Base-by-base conservation (phyloP, 768 basidiomycete genomes). In the Kwoniella bestiolae region DNA sequence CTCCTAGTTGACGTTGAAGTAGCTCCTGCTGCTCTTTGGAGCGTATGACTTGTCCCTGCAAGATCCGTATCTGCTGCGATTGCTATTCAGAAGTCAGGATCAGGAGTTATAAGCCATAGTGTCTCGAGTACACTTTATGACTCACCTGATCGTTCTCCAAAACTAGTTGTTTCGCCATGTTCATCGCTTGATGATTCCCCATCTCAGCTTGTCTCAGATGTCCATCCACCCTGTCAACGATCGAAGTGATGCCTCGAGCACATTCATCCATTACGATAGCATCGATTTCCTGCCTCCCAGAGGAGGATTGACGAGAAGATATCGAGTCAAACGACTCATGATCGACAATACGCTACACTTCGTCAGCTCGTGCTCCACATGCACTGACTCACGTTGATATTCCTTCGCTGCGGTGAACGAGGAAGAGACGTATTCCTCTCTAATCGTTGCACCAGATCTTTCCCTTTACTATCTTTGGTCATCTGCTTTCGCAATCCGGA, bases 1-100 rank as follows among this genome's bases (percentile, higher is more conserved):
- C 90, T 18, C 85, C 84, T 14, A 92, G 83, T 29, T 94, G 84
- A 69, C 86, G 87, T 79, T 91, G 91, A 3, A 93, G 86, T 29
- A 92, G 82, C 70, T 91, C 91, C 66, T 87, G 89, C 78, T 91
- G 90, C 18, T 90, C 86, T 69, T 86, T 89, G 18, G 86, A 68
- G 32, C 77, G 58, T 81, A 68, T 86, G 31, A 93, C 83, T 67
- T 92, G 91, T 28, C 85, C 79, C 56, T 85, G 84, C 23, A 85
- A 79, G 61, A 84, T 85, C 72, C 90, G 89, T 3, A 91, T 81
- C 61, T 91, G 89, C n/a, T 60, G 31, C 28, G 32, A 56, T 29
- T 59, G 45, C 50, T 67, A 26, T 9, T 7, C 18, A 11, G 21
- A 45, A 44, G 29, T 35, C 46, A 57, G 58, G 23, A 3, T n/a